These are phyloP conservation scores for Tricholoma flavovirens DNA, from an alignment of 768 basidiomycete species.

Conservation along the genomic window DNA sequence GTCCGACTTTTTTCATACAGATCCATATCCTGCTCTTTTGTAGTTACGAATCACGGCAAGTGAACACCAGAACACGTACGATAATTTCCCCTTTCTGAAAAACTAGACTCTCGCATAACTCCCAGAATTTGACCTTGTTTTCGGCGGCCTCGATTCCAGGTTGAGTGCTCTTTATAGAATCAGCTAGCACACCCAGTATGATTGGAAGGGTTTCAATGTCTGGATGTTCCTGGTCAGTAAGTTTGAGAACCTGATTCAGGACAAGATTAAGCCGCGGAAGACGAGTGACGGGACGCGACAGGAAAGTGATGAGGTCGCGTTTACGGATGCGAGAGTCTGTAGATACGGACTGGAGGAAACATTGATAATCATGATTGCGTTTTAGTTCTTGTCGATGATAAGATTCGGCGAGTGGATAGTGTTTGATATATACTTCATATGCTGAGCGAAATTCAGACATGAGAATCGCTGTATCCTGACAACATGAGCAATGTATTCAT, in stretches of 20 bases:
- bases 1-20: slow-evolving; percentile 71
- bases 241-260: slow-evolving; percentile 62
- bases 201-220: slow-evolving; percentile 76
- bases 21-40: slow-evolving; percentile 65
- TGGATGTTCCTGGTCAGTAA: slow-evolving; percentile 61
- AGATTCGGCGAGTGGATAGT: slow-evolving; percentile 84
- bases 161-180: slow-evolving; percentile 78
- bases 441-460: slow-evolving; percentile 49
- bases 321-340: slow-evolving; percentile 63
- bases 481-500: not conserved
- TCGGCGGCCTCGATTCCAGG: slow-evolving; percentile 92
- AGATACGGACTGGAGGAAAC: slow-evolving; percentile 58
- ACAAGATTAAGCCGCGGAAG: slow-evolving; percentile 75
- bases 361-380: slow-evolving; percentile 59
- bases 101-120: slow-evolving; percentile 65
- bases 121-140: slow-evolving; percentile 84
- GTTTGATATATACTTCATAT: slow-evolving; percentile 82
- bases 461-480: slow-evolving; percentile 32
- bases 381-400: slow-evolving; percentile 72
- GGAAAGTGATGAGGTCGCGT: slow-evolving; percentile 74
- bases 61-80: slow-evolving; percentile 35
- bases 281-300: slow-evolving; percentile 85
- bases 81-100: slow-evolving; percentile 80
- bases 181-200: slow-evolving; percentile 58
- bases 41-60: not conserved